Evolutionary conservation across 768 basidiomycete genomes (phyloP).

Genomic region (Boletus tylopilopsis): DNA sequence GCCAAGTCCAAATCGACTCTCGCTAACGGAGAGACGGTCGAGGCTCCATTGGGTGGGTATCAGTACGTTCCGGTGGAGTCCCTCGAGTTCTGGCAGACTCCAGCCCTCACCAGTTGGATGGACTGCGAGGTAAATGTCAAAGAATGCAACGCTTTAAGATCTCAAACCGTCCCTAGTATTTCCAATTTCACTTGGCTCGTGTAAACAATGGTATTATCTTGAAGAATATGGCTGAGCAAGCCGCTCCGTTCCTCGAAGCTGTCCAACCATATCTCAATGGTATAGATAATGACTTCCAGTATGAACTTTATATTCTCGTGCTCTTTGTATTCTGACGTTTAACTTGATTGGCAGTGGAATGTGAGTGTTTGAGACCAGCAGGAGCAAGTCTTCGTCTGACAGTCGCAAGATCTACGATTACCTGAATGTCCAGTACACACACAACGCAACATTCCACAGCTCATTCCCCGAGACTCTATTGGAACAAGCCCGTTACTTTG

Average conservation of each 20-base stretch:
- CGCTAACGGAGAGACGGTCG: conserved; percentile 67
- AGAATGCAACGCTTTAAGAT: background rate
- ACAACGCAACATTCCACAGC: conserved; percentile 76
- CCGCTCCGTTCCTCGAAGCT: conserved; percentile 60
- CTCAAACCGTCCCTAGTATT: conserved; percentile 18
- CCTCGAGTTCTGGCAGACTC: conserved; percentile 55
- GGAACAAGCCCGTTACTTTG: conserved; percentile 68
- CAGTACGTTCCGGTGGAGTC: conserved; percentile 67
- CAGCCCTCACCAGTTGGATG: conserved; percentile 79
- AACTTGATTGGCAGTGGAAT: conserved; percentile 57
- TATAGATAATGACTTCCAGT: conserved; percentile 54
- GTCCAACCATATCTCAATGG: conserved; percentile 68
- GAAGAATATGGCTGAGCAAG: conserved; percentile 50
- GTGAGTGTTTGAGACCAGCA: conserved; percentile 38
- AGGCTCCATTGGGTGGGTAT: conserved; percentile 77
- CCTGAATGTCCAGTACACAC: conserved; percentile 68
- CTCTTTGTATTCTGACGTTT: conserved; percentile 10
- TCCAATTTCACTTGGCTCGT: conserved; percentile 23
- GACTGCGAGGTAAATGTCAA: conserved; percentile 42
- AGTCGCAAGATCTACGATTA: conserved; percentile 64
- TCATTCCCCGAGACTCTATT: conserved; percentile 67
- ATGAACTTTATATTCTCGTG: conserved; percentile 51
- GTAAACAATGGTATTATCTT: conserved; percentile 37
- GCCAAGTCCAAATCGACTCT: conserved; percentile 60
- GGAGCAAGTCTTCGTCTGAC: background rate